Conservation (phyloP, 768 basidiomycete genomes). For the Boletus barrowsii region DNA sequence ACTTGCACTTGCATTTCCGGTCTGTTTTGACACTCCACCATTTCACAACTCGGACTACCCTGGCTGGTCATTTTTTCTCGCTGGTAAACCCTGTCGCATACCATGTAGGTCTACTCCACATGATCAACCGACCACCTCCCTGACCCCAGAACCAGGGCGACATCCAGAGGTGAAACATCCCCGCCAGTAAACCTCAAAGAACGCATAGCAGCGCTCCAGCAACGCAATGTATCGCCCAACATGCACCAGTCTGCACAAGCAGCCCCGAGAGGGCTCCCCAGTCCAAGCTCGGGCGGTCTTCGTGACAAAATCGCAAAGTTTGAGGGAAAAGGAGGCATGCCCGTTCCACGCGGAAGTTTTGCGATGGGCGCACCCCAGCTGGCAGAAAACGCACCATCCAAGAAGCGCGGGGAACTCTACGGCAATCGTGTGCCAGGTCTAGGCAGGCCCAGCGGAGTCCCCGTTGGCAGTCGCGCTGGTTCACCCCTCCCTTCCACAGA, state of each 20-base stretch:
- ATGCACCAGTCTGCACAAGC: constrained; percentile 35
- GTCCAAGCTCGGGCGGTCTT: constrained; percentile 32
- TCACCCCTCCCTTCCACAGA: constrained; percentile 16
- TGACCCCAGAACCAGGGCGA: constrained; percentile 26
- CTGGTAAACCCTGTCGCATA: constrained; percentile 14
- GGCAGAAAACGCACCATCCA: constrained; percentile 43
- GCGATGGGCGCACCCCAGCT: constrained; percentile 63
- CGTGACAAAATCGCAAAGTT: constrained; percentile 79
- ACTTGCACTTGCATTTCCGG: constrained; percentile 1
- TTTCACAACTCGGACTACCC: constrained; percentile 13
- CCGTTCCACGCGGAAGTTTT: constrained; percentile 73
- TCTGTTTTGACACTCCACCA: constrained; percentile 9
- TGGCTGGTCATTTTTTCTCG: constrained; percentile 20
- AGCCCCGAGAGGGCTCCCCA: constrained; percentile 28
- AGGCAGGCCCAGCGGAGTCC: constrained; percentile 21
- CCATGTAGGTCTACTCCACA: constrained; percentile 22
- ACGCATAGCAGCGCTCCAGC: constrained; percentile 79
- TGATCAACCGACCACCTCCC: not conserved
- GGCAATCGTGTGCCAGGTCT: constrained; percentile 60
- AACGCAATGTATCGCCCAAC: constrained; percentile 37
- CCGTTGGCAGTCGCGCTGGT: constrained; percentile 13
- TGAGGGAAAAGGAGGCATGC: constrained; percentile 73
- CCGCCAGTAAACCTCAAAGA: constrained; percentile 64
- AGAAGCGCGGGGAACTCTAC: constrained; percentile 64
- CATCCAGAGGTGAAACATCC: constrained; percentile 25